Percentiles rank a stretch among this genome's conserved stretches.
Evolutionary conservation across 495 filamentous ascomycete genomes (phyloP).

Genomic region (Talaromyces wortmannii): DNA sequence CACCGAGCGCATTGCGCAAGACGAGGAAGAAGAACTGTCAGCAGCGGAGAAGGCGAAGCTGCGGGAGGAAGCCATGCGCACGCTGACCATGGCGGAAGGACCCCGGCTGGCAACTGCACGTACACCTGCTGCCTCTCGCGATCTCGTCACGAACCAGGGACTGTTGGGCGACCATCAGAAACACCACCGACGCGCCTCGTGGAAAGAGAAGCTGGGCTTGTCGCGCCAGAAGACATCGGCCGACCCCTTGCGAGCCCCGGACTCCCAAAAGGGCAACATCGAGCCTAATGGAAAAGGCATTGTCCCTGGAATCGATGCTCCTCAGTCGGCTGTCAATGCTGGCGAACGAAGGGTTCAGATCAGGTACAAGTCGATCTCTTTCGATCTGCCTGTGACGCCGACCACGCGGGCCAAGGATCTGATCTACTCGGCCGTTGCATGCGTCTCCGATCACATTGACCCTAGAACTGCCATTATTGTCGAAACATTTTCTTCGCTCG

Average conservation of each 20-base stretch:
- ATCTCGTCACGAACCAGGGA: no score
- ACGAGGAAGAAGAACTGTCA: constrained; percentile 11
- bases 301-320: constrained; percentile 68
- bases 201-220: constrained; percentile 4
- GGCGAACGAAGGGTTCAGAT: constrained; percentile 68
- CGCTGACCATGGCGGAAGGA: constrained; percentile 15
- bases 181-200: constrained; percentile 2
- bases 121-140: not conserved
- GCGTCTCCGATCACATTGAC: constrained; percentile 51
- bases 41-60: constrained; percentile 1
- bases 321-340: constrained; percentile 77
- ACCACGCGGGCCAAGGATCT: constrained; percentile 71
- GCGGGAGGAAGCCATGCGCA: constrained; percentile 4
- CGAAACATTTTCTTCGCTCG: constrained; percentile 67
- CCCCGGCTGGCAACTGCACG: constrained; percentile 10
- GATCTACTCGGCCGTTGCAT: constrained; percentile 48
- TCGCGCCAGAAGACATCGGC: not conserved
- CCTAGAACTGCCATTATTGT: constrained; percentile 56
- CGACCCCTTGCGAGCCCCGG: not conserved
- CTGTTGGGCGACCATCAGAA: constrained; percentile 1
- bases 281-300: constrained; percentile 36
- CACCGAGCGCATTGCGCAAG: constrained; percentile 1
- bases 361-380: constrained; percentile 53
- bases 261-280: constrained; percentile 7
- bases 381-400: constrained; percentile 60